Percentiles rank a stretch among this genome's conserved stretches.
phyloP scores from a whole-genome alignment of 2,329 filamentous ascomycete species.

The Calcarisporium arbuscula region DNA sequence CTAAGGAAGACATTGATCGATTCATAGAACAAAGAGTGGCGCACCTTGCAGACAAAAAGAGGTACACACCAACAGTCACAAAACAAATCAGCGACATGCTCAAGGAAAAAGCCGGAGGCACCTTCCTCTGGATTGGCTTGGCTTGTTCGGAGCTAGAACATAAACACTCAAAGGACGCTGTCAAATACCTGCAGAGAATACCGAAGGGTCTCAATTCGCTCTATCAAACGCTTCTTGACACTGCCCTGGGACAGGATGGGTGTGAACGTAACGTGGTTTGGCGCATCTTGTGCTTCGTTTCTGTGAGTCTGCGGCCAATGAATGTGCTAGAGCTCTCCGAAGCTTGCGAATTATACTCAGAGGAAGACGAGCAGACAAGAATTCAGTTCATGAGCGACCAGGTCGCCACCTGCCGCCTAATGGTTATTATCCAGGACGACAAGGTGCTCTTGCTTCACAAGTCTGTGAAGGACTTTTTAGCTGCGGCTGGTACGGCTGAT shows the following conservation, averaged over 20 bases:
- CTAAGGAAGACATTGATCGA: conserved; percentile 11
- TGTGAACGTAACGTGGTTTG: not conserved
- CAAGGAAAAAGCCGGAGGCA: conserved; percentile 14
- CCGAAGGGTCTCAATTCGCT: conserved; percentile 14
- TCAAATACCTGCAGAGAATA: conserved; percentile 11
- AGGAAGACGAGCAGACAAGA: conserved; percentile 7
- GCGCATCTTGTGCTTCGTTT: conserved; percentile 9
- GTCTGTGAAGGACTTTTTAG: conserved; percentile 13
- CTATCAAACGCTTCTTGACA: conserved; percentile 10
- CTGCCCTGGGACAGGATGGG: conserved; percentile 3
- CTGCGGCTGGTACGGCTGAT: not conserved
- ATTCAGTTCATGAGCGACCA: conserved; percentile 10
- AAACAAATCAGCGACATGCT: conserved; percentile 12
- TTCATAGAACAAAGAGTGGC: conserved; percentile 14
- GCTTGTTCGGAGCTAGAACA: conserved; percentile 15
- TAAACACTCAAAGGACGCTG: conserved; percentile 14
- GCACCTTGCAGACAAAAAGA: conserved; percentile 10
- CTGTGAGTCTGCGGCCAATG: conserved; percentile 5
- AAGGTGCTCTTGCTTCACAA: conserved; percentile 11
- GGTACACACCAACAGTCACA: conserved; percentile 12
- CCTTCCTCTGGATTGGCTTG: conserved; percentile 18
- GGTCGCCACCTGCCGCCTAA: conserved; percentile 11
- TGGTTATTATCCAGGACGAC: conserved; percentile 11
- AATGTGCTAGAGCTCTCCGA: conserved; percentile 11
- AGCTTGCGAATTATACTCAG: conserved; percentile 9